Percentiles rank a stretch among this genome's conserved stretches.
Evolutionary conservation across 2,329 filamentous ascomycete species (phyloP).

Genomic region (Xylaria sp.): DNA sequence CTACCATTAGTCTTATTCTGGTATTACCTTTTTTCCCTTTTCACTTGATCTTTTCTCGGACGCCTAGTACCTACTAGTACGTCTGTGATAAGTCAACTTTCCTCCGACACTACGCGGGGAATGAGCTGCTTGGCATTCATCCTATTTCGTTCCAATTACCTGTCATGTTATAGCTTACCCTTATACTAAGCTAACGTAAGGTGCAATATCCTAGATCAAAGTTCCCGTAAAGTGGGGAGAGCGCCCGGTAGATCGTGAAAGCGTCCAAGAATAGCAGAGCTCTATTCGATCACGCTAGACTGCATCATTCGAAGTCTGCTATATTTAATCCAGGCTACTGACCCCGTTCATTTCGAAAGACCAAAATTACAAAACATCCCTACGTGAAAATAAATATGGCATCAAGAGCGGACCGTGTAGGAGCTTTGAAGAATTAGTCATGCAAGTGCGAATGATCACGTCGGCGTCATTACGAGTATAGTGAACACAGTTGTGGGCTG

Average conservation of each 20-base stretch:
- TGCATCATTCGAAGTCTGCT: constrained; percentile 22
- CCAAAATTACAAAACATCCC: constrained; percentile 18
- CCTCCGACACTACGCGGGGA: constrained; percentile 11
- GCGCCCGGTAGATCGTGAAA: constrained; percentile 28
- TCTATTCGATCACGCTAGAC: constrained; percentile 32
- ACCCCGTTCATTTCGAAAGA: neutral
- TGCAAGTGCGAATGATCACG: neutral
- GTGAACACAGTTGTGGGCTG: constrained; percentile 12
- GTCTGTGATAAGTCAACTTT: neutral
- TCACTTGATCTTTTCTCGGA: constrained; percentile 1
- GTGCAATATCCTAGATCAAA: neutral
- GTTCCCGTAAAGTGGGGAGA: constrained; percentile 19
- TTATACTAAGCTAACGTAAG: neutral
- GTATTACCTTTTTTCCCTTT: constrained; percentile 8
- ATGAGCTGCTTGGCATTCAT: constrained; percentile 18
- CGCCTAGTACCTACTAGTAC: neutral
- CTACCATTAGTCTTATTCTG: too few relatives aligned
- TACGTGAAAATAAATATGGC: constrained; percentile 13
- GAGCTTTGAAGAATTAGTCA: neutral
- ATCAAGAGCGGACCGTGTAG: constrained; percentile 6
- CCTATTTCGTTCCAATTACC: neutral
- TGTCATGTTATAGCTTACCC: neutral
- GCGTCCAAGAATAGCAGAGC: constrained; percentile 28
- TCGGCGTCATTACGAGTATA: constrained; percentile 5
- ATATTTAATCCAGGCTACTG: constrained; percentile 26